A percentile compares a stretch with the other conserved stretches of the same genome.
Evolutionary conservation across 495 filamentous ascomycete genomes (phyloP).

Genomic region (Penicillium goetzii): DNA sequence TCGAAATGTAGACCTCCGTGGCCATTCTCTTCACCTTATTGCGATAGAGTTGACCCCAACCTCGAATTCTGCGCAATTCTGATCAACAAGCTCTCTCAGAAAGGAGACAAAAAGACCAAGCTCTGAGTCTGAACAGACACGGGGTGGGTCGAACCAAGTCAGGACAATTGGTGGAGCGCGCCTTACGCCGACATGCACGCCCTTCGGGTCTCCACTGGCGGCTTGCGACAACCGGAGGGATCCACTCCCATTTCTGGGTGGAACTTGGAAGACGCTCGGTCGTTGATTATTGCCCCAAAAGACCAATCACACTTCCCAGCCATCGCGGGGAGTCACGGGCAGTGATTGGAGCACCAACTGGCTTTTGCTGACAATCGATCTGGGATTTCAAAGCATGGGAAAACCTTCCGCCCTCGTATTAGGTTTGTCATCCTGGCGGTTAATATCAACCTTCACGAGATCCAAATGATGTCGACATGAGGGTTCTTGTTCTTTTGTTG

Average conservation of each 20-base stretch:
- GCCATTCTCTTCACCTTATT: not conserved
- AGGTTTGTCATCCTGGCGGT: slow-evolving; percentile 8
- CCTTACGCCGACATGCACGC: slow-evolving; percentile 34
- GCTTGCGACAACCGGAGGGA: slow-evolving; percentile 4
- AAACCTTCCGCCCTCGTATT: slow-evolving; percentile 11
- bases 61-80: not conserved
- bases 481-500: not conserved
- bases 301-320: slow-evolving; percentile 22
- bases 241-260: slow-evolving; percentile 24
- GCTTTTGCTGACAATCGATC: not conserved
- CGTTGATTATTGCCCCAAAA: slow-evolving; percentile 8
- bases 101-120: not conserved
- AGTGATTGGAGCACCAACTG: not conserved
- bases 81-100: not conserved
- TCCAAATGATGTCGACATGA: not conserved
- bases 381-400: slow-evolving; percentile 15
- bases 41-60: not conserved
- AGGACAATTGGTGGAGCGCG: slow-evolving; percentile 27
- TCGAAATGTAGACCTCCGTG: not conserved
- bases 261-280: slow-evolving; percentile 11
- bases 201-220: slow-evolving; percentile 33
- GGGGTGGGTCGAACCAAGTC: slow-evolving; percentile 12
- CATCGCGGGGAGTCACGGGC: not conserved
- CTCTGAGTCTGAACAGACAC: slow-evolving; percentile 4
- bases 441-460: not conserved